A percentile compares a stretch with the other conserved stretches of the same genome.
phyloP scores from a whole-genome alignment of 345 rosid species.

The Dipteronia dyeriana region DNA sequence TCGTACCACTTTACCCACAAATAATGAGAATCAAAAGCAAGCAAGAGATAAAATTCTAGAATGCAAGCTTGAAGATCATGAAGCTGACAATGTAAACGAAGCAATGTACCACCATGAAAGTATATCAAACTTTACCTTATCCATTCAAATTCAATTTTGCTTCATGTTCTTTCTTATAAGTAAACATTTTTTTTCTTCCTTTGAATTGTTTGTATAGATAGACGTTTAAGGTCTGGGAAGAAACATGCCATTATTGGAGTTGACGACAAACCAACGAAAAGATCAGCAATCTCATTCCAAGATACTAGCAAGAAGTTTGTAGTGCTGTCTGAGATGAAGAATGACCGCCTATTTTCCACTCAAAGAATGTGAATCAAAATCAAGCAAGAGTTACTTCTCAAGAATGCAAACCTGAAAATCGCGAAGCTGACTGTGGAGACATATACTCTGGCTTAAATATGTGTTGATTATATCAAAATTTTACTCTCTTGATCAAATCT shows the following conservation, averaged over 20 bases:
- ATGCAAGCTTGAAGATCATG: background rate
- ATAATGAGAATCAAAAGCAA: background rate
- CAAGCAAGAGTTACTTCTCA: background rate
- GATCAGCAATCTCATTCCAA: background rate
- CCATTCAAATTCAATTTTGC: background rate
- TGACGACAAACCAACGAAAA: background rate
- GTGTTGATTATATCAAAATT: background rate
- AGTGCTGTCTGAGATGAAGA: background rate
- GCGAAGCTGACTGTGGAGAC: background rate
- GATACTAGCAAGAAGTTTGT: background rate
- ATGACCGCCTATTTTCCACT: background rate
- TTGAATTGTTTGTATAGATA: background rate
- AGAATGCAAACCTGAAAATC: background rate
- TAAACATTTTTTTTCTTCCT: background rate
- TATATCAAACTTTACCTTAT: background rate
- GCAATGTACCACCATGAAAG: background rate
- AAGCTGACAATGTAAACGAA: background rate
- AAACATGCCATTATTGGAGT: background rate
- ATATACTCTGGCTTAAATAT: background rate
- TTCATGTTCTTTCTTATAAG: background rate
- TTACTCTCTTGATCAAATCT: background rate
- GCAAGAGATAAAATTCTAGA: no score
- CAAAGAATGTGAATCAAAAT: background rate
- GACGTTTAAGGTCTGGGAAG: background rate
- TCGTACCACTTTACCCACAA: background rate